A percentile compares a stretch with the other conserved stretches of the same genome.
These are phyloP conservation scores for Ailanthus altissimus DNA, from an alignment of 345 rosid genomes.

Conservation along the genomic window DNA sequence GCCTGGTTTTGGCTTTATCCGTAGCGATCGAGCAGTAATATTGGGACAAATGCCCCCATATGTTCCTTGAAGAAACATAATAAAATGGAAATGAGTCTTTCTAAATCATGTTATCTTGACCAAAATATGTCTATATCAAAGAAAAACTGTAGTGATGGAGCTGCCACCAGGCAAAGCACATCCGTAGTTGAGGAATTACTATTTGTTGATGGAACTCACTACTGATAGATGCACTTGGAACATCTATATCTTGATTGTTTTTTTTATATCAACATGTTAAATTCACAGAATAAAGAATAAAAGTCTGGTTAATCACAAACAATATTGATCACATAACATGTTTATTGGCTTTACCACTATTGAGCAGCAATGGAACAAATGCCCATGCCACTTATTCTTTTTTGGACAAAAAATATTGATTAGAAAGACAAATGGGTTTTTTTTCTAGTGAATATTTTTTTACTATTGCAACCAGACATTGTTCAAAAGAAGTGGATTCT, in stretches of 20 bases:
- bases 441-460: background rate
- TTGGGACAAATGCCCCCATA: background rate
- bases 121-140: background rate
- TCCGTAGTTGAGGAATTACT: background rate
- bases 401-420: background rate
- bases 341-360: background rate
- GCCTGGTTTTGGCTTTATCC: background rate
- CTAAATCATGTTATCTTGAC: background rate
- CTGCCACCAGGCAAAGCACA: background rate
- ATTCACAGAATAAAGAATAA: background rate
- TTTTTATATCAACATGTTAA: background rate
- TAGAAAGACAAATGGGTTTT: background rate
- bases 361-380: background rate
- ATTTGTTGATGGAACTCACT: background rate
- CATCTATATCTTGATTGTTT: background rate
- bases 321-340: background rate
- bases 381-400: background rate
- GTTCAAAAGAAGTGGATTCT: conserved; percentile 11
- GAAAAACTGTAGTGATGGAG: background rate
- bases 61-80: background rate
- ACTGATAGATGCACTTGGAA: background rate
- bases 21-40: background rate
- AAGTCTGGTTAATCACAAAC: background rate
- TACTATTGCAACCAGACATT: background rate
- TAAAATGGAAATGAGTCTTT: background rate